Evolutionary conservation across 306 rosid genomes (phyloP).

Genomic region (Fragaria ananassa): DNA sequence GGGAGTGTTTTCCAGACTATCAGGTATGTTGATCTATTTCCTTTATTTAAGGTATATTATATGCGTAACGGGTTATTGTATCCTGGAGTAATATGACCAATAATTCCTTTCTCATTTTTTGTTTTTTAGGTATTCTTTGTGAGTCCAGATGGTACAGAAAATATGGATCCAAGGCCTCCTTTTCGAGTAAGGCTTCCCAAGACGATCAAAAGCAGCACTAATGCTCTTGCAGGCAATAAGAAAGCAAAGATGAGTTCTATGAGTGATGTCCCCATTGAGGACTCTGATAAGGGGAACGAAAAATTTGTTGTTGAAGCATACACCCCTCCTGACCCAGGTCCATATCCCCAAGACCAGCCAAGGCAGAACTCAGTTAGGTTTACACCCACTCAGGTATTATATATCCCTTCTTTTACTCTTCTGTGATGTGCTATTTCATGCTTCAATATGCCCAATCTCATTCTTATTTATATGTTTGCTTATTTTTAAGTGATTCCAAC

Average conservation of each 20-base stretch:
- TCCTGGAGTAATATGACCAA: neutral
- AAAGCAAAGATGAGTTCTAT: conserved; percentile 39
- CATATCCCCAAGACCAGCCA: conserved; percentile 98
- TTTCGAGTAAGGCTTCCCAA: conserved; percentile 78
- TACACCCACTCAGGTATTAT: conserved; percentile 82
- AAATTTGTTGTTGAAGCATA: conserved; percentile 68
- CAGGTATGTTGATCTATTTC: conserved; percentile 49
- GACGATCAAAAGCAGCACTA: conserved; percentile 46
- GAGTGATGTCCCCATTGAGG: conserved; percentile 34
- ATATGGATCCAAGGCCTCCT: conserved; percentile 71
- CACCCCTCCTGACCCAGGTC: conserved; percentile 93
- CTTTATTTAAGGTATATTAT: conserved; percentile 3
- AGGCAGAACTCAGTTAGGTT: conserved; percentile 90
- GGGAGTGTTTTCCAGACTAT: conserved; percentile 61
- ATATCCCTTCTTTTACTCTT: conserved; percentile 18
- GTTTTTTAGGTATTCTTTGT: conserved; percentile 58
- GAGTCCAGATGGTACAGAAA: conserved; percentile 55
- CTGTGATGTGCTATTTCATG: neutral
- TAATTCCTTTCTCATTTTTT: conserved; percentile 22
- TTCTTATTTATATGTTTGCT: neutral
- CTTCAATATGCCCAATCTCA: neutral
- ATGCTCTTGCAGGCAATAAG: conserved; percentile 50
- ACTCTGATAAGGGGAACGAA: conserved; percentile 54
- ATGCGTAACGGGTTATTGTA: neutral
- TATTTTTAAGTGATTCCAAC: neutral